Conservation (phyloP, 2,329 filamentous ascomycete genomes). For the Pseudogymnoascus sp. region DNA sequence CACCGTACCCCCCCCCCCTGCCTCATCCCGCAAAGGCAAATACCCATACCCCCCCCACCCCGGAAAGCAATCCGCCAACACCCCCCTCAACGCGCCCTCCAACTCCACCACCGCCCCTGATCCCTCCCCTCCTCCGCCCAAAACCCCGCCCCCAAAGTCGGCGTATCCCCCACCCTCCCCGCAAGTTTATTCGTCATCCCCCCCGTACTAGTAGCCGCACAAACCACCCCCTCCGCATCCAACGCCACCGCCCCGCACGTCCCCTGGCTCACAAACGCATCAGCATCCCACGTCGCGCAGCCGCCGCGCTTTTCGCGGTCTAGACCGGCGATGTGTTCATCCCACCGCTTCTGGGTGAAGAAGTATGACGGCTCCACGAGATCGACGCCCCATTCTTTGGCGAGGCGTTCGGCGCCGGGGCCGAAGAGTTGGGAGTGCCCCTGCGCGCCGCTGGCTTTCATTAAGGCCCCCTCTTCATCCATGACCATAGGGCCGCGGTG, state of each 20-base stretch:
- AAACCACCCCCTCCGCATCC: constrained; percentile 66
- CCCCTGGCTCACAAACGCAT: constrained; percentile 69
- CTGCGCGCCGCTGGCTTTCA: constrained; percentile 36
- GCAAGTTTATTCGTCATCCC: constrained; percentile 85
- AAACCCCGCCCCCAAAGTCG: constrained; percentile 73
- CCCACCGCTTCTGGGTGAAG: constrained; percentile 70
- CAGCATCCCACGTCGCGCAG: constrained; percentile 45
- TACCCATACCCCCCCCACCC: constrained; percentile 14
- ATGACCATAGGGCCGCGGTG: constrained; percentile 23
- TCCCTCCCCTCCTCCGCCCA: constrained; percentile 59
- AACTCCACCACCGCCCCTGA: constrained; percentile 20
- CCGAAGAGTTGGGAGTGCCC: constrained; percentile 65
- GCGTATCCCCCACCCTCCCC: constrained; percentile 78
- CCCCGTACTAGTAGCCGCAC: constrained; percentile 59
- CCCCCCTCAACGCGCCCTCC: constrained; percentile 30
- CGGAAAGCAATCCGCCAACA: constrained; percentile 54
- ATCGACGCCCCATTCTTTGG: constrained; percentile 58
- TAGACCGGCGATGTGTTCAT: constrained; percentile 59
- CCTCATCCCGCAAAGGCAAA: neutral
- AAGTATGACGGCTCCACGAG: constrained; percentile 64
- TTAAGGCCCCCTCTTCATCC: constrained; percentile 6
- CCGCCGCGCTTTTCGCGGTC: constrained; percentile 37
- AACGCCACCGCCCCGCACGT: constrained; percentile 78
- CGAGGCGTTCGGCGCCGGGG: constrained; percentile 58
- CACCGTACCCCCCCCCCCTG: constrained; percentile 14